phyloP scores from a whole-genome alignment of 176 grass and related monocot genomes.

The Tillandsia fasciculata region DNA sequence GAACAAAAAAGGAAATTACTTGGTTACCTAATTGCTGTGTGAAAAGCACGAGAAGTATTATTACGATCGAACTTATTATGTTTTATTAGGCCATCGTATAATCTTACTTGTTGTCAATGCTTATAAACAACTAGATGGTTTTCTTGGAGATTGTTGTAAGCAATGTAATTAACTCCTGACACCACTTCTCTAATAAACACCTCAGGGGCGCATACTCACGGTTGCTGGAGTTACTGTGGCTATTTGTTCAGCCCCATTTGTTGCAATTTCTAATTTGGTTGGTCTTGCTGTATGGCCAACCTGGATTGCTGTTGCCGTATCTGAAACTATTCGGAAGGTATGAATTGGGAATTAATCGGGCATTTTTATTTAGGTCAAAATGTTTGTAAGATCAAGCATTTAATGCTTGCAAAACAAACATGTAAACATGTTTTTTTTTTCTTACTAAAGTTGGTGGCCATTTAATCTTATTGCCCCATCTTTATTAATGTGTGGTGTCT shows the following conservation, averaged over 20 bases:
- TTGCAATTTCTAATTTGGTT: conserved; percentile 68
- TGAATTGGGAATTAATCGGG: not conserved
- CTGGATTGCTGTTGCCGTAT: conserved; percentile 70
- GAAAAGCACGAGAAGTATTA: no score
- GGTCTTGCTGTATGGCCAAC: conserved; percentile 79
- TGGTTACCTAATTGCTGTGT: no score
- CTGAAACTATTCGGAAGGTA: conserved; percentile 86
- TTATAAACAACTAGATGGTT: no score
- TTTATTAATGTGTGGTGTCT: no score
- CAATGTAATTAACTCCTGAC: conserved; percentile 3
- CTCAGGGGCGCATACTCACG: conserved; percentile 77
- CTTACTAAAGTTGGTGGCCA: not conserved
- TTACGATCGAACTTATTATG: no score
- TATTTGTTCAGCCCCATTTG: conserved; percentile 68
- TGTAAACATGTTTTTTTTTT: not conserved
- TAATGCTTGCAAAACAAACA: not conserved
- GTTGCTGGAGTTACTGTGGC: conserved; percentile 74
- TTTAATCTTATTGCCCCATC: not conserved
- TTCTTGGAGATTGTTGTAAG: not conserved
- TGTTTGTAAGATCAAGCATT: not conserved
- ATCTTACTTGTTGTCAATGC: no score
- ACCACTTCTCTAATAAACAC: conserved; percentile 20
- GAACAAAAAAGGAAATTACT: no score
- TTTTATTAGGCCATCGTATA: no score
- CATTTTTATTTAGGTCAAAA: not conserved